These are phyloP conservation scores for Periconia sp. DNA, from an alignment of 2,329 filamentous ascomycete species.

Conservation along the genomic window DNA sequence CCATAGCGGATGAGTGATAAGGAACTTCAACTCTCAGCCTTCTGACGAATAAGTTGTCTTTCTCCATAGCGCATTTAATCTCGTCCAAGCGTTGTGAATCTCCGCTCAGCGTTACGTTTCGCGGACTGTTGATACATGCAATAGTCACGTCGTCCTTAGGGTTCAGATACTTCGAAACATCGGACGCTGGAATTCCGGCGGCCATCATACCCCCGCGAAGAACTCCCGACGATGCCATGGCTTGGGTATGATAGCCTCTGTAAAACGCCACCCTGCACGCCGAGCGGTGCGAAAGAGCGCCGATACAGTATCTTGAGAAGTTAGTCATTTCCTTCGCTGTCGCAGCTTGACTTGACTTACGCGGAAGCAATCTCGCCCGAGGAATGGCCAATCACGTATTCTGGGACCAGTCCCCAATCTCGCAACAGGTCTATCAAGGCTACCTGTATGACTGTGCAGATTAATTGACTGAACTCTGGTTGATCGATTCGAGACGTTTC, in stretches of 20 bases:
- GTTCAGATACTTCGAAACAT: background rate
- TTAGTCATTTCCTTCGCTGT: no score
- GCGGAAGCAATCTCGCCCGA: conserved; percentile 24
- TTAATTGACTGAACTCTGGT: conserved; percentile 9
- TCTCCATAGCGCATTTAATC: background rate
- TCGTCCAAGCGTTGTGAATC: background rate
- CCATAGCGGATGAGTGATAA: background rate
- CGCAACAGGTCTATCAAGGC: conserved; percentile 17
- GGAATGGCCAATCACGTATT: conserved; percentile 18
- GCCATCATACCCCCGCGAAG: background rate
- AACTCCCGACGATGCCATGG: background rate
- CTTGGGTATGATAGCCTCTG: background rate
- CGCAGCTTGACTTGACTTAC: no score
- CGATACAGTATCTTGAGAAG: conserved; percentile 11
- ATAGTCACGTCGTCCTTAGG: background rate
- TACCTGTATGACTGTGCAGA: conserved; percentile 28
- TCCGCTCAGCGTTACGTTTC: background rate
- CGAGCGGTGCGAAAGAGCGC: conserved; percentile 6
- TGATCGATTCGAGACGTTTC: background rate
- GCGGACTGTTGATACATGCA: background rate
- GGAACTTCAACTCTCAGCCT: background rate
- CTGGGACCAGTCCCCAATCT: conserved; percentile 11
- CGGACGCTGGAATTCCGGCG: background rate
- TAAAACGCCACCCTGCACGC: background rate
- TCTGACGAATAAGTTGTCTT: background rate